Evolutionary conservation across 176 grass and related monocot genomes (phyloP).

Genomic region (Aechmea fasciata): DNA sequence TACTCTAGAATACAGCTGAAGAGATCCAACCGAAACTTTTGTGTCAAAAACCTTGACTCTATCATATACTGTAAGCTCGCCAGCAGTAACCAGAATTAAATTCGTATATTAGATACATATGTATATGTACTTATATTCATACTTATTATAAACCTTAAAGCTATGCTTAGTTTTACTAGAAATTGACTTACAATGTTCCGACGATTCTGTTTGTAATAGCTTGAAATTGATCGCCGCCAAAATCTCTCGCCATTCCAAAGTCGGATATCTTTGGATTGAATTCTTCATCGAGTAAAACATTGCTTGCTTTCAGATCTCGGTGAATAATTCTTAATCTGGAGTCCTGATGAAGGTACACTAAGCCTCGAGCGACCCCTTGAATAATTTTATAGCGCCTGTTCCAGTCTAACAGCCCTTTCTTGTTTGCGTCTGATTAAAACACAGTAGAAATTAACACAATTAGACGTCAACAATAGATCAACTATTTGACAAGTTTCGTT

Average conservation of each 20-base stretch:
- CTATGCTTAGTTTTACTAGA: background rate
- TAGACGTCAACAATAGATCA: conserved; percentile 8
- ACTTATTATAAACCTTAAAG: background rate
- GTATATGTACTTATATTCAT: too few species aligned
- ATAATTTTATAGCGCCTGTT: conserved; percentile 43
- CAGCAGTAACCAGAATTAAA: too few species aligned
- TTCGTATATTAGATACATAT: too few species aligned
- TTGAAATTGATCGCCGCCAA: conserved; percentile 46
- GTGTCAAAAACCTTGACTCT: too few species aligned
- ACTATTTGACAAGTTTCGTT: background rate
- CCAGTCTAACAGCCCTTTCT: conserved; percentile 40
- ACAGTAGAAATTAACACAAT: background rate
- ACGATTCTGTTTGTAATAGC: conserved; percentile 51
- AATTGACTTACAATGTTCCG: conserved; percentile 48
- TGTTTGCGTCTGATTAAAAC: conserved; percentile 43
- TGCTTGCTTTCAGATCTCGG: conserved; percentile 64
- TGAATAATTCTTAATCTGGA: conserved; percentile 70
- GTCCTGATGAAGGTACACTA: conserved; percentile 72
- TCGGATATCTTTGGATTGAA: conserved; percentile 67
- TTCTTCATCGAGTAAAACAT: conserved; percentile 47
- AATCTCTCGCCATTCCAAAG: conserved; percentile 62
- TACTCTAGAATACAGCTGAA: background rate
- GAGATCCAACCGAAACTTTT: background rate
- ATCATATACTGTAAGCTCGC: too few species aligned
- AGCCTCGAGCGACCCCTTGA: conserved; percentile 48